Conservation (phyloP, 441 rosid genomes). For the Pelargonium australe region DNA sequence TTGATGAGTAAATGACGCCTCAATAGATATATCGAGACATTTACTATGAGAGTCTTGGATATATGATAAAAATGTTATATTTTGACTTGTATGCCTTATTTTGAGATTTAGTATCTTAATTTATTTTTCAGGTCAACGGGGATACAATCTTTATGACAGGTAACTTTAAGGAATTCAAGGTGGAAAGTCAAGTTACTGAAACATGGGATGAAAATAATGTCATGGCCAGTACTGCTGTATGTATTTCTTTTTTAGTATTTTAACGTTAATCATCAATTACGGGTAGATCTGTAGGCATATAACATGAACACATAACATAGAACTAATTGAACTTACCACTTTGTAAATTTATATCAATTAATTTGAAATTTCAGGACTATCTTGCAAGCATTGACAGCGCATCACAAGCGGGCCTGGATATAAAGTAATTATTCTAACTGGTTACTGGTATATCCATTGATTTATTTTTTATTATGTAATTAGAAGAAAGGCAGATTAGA, state of each 20-base stretch:
- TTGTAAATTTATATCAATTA: not conserved
- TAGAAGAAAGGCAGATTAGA: too few relatives aligned
- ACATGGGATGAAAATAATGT: conserved; percentile 82
- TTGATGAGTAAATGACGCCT: conserved; percentile 3
- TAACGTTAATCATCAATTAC: conserved; percentile 12
- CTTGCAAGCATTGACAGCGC: conserved; percentile 76
- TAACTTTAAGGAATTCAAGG: conserved; percentile 82
- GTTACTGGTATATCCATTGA: conserved; percentile 9
- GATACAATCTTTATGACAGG: conserved; percentile 85
- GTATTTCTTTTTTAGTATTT: conserved; percentile 21
- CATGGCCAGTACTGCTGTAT: conserved; percentile 66
- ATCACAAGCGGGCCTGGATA: conserved; percentile 49
- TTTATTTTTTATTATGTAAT: not conserved
- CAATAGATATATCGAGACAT: not conserved
- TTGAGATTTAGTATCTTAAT: conserved; percentile 10
- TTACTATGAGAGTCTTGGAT: not conserved
- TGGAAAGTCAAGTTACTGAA: conserved; percentile 48
- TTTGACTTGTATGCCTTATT: conserved; percentile 7
- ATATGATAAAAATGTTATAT: not conserved
- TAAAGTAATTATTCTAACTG: conserved; percentile 45
- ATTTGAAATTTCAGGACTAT: conserved; percentile 50
- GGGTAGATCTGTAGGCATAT: not conserved
- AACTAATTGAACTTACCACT: not conserved
- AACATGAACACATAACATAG: not conserved
- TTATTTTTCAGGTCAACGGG: conserved; percentile 73